Conservation (phyloP, 352 stramenopile genomes). For the Halophytophthora polymorphica region DNA sequence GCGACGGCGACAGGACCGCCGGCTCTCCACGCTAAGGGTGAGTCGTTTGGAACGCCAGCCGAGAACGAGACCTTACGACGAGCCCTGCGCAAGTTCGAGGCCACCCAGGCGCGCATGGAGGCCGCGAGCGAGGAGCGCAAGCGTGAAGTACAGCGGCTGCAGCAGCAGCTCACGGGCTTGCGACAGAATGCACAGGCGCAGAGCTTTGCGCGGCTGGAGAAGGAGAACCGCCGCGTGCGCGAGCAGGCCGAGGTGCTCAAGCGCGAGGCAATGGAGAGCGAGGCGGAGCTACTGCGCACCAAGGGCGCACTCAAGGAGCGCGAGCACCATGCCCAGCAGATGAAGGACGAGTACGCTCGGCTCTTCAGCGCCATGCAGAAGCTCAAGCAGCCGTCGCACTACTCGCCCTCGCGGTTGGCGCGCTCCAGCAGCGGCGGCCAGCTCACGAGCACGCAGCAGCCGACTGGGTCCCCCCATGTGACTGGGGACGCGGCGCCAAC, state of each 20-base stretch:
- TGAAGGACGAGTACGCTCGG: constrained; percentile 75
- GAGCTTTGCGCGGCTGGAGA: constrained; percentile 47
- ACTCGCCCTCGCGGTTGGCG: constrained; percentile 19
- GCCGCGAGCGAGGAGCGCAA: constrained; percentile 38
- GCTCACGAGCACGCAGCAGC: constrained; percentile 9
- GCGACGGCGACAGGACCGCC: not conserved
- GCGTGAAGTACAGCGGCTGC: constrained; percentile 36
- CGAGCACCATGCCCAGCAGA: constrained; percentile 42
- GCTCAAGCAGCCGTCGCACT: constrained; percentile 38
- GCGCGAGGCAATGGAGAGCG: constrained; percentile 26
- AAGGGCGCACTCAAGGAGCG: constrained; percentile 51
- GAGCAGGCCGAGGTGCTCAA: constrained; percentile 29
- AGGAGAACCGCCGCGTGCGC: constrained; percentile 34
- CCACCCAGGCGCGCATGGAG: constrained; percentile 41
- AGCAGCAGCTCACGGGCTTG: constrained; percentile 50
- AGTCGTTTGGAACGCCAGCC: constrained; percentile 31
- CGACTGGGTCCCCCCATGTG: constrained; percentile 1
- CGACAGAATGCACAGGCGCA: constrained; percentile 53
- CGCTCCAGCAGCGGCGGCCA: constrained; percentile 14
- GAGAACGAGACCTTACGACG: constrained; percentile 54
- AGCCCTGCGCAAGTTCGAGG: constrained; percentile 52
- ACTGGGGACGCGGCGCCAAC: not conserved
- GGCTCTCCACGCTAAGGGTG: constrained; percentile 12
- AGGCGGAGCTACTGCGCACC: constrained; percentile 52
- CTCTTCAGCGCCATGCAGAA: constrained; percentile 68